Evolutionary conservation across 371 early-diverging fungal species (phyloP).

Genomic region (Actinomucor elegans): DNA sequence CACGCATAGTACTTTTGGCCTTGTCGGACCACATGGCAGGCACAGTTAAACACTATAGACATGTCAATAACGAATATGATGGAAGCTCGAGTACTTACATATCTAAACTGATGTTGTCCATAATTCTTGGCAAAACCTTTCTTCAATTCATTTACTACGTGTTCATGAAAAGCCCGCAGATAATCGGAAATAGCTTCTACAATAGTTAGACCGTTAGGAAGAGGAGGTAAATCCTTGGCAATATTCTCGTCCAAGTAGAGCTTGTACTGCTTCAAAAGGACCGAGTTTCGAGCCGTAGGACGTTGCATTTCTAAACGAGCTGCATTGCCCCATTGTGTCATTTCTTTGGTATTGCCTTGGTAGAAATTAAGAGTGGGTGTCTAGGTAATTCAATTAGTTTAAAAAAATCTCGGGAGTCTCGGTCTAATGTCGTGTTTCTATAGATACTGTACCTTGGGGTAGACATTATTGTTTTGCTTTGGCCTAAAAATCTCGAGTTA

Average conservation of each 20-base stretch:
- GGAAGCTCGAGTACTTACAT: constrained; percentile 12
- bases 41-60: constrained; percentile 47
- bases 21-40: constrained; percentile 56
- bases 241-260: constrained; percentile 49
- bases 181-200: constrained; percentile 52
- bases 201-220: constrained; percentile 48
- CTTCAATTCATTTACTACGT: constrained; percentile 37
- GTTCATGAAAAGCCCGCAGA: constrained; percentile 42
- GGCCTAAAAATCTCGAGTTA: too few species aligned
- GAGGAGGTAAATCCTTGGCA: constrained; percentile 34
- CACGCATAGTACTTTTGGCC: constrained; percentile 53
- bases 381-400: constrained; percentile 9
- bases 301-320: constrained; percentile 28
- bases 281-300: constrained; percentile 31
- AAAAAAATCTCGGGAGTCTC: background rate
- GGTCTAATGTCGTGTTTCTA: too few species aligned
- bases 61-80: background rate
- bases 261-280: constrained; percentile 48
- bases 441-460: constrained; percentile 55
- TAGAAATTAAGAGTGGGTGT: constrained; percentile 53
- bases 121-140: constrained; percentile 47
- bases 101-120: constrained; percentile 44
- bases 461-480: constrained; percentile 56
- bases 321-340: constrained; percentile 51
- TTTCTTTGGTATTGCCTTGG: constrained; percentile 38